Percentiles rank a stretch among this genome's conserved stretches.
Conservation (phyloP, 345 rosid genomes). For the Hypericum androsaemum region DNA sequence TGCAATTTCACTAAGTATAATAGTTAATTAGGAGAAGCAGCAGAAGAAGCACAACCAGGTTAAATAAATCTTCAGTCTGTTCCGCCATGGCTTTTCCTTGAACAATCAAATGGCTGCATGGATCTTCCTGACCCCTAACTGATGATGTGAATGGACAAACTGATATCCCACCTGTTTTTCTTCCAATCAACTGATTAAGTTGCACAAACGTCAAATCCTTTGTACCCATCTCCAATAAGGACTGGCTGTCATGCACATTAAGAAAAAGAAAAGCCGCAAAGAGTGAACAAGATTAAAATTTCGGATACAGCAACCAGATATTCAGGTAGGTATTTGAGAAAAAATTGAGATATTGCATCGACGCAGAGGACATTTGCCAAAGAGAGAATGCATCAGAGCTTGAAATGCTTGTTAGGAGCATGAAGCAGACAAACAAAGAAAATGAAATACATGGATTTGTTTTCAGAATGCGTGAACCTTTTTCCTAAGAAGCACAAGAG, state of each 20-base stretch:
- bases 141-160: constrained; percentile 91
- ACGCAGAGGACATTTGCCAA: too few relatives aligned
- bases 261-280: constrained; percentile 1
- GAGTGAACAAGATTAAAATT: not conserved
- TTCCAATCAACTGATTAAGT: constrained; percentile 94
- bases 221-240: constrained; percentile 97
- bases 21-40: not conserved
- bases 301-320: too few relatives aligned
- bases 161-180: constrained; percentile 97
- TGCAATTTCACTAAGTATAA: not conserved
- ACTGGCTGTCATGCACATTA: constrained; percentile 48
- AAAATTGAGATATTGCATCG: too few relatives aligned
- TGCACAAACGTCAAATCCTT: constrained; percentile 85
- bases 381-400: too few relatives aligned
- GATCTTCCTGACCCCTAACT: constrained; percentile 61
- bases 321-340: too few relatives aligned
- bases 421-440: too few relatives aligned
- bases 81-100: constrained; percentile 98
- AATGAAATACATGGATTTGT: too few relatives aligned
- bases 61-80: constrained; percentile 74
- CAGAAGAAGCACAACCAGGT: constrained; percentile 44
- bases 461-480: too few relatives aligned
- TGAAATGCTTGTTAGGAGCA: too few relatives aligned
- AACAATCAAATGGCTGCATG: constrained; percentile 69
- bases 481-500: too few relatives aligned